phyloP scores from a whole-genome alignment of 441 rosid genomes.

The Metrosideros polymorpha region DNA sequence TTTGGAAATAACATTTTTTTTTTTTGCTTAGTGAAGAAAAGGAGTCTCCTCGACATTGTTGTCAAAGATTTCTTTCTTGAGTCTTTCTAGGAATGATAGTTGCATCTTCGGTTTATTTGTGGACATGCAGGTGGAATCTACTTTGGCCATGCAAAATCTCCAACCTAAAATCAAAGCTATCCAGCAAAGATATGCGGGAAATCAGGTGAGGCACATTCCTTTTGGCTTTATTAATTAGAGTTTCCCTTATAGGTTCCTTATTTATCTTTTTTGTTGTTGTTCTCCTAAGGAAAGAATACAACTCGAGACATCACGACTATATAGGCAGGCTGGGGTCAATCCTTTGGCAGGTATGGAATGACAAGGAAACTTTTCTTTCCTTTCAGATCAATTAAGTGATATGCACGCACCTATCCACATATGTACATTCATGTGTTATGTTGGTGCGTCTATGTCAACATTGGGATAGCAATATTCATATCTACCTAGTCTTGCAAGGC shows the following conservation, averaged over 20 bases:
- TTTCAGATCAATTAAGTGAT: background rate
- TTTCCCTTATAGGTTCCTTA: background rate
- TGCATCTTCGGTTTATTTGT: background rate
- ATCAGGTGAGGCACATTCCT: constrained; percentile 46
- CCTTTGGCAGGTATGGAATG: constrained; percentile 76
- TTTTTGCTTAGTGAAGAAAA: background rate
- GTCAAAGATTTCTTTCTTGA: background rate
- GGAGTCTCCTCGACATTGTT: background rate
- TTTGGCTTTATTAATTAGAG: background rate
- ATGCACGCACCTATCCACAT: background rate
- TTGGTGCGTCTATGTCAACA: background rate
- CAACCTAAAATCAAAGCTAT: constrained; percentile 94
- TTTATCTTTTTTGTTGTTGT: background rate
- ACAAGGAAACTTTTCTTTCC: background rate
- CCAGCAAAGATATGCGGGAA: constrained; percentile 93
- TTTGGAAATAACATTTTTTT: background rate
- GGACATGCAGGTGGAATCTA: constrained; percentile 75
- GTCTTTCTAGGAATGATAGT: background rate
- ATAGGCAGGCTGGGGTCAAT: constrained; percentile 93
- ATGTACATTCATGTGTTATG: background rate
- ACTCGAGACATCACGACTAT: constrained; percentile 82
- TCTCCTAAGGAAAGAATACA: constrained; percentile 77
- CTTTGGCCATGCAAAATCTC: constrained; percentile 94
- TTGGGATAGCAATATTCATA: background rate
- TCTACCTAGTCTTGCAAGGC: background rate